phyloP scores from a whole-genome alignment of 768 basidiomycete species.

The Clitopilus hobsonii region DNA sequence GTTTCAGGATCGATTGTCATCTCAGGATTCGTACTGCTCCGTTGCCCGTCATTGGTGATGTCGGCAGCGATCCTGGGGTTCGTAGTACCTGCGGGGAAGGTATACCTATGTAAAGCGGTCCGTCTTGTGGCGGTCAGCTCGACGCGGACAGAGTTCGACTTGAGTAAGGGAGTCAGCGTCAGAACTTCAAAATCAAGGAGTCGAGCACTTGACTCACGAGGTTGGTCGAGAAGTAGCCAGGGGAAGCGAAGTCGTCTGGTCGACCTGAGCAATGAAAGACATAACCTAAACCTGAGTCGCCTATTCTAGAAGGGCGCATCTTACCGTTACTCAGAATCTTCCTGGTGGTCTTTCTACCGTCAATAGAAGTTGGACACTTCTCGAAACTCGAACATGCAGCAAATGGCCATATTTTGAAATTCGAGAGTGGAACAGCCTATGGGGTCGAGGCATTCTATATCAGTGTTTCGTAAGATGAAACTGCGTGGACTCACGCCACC shows the following conservation, averaged over 20 bases:
- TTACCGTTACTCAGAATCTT: conserved; percentile 47
- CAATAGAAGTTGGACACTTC: conserved; percentile 41
- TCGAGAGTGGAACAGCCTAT: conserved; percentile 49
- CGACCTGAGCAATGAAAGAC: too few relatives aligned
- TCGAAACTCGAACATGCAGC: conserved; percentile 46
- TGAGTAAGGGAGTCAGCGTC: neutral
- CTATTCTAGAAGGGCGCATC: conserved; percentile 4
- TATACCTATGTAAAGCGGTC: conserved; percentile 56
- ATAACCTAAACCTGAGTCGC: too few relatives aligned
- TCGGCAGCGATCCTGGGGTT: conserved; percentile 54
- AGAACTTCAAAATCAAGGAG: neutral
- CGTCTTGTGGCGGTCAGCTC: conserved; percentile 58
- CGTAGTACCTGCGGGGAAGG: conserved; percentile 42
- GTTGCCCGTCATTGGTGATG: conserved; percentile 57
- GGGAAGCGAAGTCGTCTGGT: conserved; percentile 58
- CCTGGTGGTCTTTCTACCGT: conserved; percentile 39
- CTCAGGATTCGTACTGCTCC: conserved; percentile 42
- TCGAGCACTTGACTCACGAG: conserved; percentile 28
- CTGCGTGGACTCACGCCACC: conserved; percentile 40
- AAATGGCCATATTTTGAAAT: conserved; percentile 60
- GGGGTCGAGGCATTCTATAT: neutral
- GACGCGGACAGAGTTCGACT: conserved; percentile 48
- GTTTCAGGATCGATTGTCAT: conserved; percentile 45
- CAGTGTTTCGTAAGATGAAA: neutral
- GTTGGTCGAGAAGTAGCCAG: conserved; percentile 64